Conservation (phyloP, 768 basidiomycete species). For the Collybia sordida region DNA sequence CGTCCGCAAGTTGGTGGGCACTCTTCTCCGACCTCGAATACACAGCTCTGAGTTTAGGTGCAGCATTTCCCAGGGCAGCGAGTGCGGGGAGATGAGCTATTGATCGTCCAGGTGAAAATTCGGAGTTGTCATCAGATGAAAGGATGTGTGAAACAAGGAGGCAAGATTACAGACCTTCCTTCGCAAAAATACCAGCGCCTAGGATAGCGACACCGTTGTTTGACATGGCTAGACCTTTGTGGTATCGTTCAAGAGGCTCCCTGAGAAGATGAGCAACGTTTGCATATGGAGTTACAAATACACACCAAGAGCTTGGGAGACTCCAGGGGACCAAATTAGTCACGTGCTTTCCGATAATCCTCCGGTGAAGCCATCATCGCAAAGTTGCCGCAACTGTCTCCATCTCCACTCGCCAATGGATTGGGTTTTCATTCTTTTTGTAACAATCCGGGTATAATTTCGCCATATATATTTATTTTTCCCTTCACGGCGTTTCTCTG, state of each 20-base stretch:
- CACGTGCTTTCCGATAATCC: constrained; percentile 25
- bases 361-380: constrained; percentile 14
- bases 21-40: constrained; percentile 78
- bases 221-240: constrained; percentile 34
- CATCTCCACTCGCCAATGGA: constrained; percentile 3
- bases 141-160: constrained; percentile 19
- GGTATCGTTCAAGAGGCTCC: constrained; percentile 5
- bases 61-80: constrained; percentile 44
- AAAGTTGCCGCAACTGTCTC: background rate
- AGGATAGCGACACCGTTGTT: constrained; percentile 67
- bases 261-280: background rate
- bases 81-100: constrained; percentile 82
- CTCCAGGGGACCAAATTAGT: constrained; percentile 7
- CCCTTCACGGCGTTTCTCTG: constrained; percentile 30
- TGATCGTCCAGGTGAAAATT: constrained; percentile 20
- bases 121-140: constrained; percentile 5
- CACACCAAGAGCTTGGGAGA: background rate
- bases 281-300: constrained; percentile 6
- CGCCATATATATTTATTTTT: constrained; percentile 10
- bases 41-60: constrained; percentile 57
- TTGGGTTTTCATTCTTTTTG: constrained; percentile 12
- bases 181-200: constrained; percentile 79
- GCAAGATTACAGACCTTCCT: constrained; percentile 52
- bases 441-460: constrained; percentile 18
- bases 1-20: constrained; percentile 49